These are phyloP conservation scores for Scutellaria barbata DNA, from an alignment of 257 asterid genomes.

Conservation along the genomic window DNA sequence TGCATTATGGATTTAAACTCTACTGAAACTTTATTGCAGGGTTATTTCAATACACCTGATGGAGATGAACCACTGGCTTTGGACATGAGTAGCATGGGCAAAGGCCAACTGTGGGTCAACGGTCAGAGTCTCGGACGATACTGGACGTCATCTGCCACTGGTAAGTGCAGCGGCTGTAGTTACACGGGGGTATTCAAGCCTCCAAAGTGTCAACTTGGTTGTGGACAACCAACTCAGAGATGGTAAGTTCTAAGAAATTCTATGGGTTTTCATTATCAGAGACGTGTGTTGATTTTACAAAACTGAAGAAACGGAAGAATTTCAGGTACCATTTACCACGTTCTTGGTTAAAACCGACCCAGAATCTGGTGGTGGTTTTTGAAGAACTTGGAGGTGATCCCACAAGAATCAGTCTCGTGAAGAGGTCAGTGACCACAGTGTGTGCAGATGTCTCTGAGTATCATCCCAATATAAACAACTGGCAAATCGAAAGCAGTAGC, in stretches of 20 bases:
- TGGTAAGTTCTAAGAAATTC: constrained; percentile 50
- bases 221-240: constrained; percentile 93
- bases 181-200: constrained; percentile 73
- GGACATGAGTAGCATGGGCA: constrained; percentile 96
- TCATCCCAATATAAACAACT: constrained; percentile 76
- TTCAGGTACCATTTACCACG: constrained; percentile 94
- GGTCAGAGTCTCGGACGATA: constrained; percentile 92
- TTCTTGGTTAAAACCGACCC: constrained; percentile 82
- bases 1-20: not conserved
- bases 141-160: constrained; percentile 79
- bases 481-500: constrained; percentile 75
- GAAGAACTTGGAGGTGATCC: constrained; percentile 99
- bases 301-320: not conserved
- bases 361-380: constrained; percentile 77
- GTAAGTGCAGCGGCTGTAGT: constrained; percentile 69
- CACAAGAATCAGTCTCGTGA: constrained; percentile 63
- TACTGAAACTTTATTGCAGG: constrained; percentile 49
- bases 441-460: constrained; percentile 82
- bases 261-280: not conserved
- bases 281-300: not conserved
- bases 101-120: constrained; percentile 92
- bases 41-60: constrained; percentile 76
- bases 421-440: constrained; percentile 75
- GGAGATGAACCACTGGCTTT: constrained; percentile 92
- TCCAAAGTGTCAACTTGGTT: constrained; percentile 75